Evolutionary conservation across 179 eudicot genomes (phyloP).

Genomic region (Amaranthus tricolor): DNA sequence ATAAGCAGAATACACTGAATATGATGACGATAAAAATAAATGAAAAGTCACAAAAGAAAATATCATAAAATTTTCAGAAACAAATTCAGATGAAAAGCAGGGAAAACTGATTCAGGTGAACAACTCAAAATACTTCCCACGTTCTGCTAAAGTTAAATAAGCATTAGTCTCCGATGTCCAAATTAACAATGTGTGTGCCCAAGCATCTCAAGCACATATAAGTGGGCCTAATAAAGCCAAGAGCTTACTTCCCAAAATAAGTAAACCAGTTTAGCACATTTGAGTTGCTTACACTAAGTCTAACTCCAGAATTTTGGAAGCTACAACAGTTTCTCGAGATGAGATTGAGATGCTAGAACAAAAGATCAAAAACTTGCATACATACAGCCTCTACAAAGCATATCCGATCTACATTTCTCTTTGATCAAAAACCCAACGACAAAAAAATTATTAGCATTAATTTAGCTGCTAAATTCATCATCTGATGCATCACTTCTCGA

Average conservation of each 20-base stretch:
- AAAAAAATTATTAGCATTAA: slow-evolving; percentile 9
- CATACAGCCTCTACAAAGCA: slow-evolving; percentile 29
- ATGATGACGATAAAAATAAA: too few relatives aligned
- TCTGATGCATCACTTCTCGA: slow-evolving; percentile 8
- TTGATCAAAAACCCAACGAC: slow-evolving; percentile 27
- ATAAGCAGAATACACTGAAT: too few relatives aligned
- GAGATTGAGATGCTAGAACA: slow-evolving; percentile 9
- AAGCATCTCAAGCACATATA: too few relatives aligned
- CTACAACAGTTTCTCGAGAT: slow-evolving; percentile 19
- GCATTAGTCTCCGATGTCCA: too few relatives aligned
- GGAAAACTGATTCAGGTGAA: too few relatives aligned
- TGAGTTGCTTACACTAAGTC: slow-evolving; percentile 15
- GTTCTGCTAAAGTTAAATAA: too few relatives aligned
- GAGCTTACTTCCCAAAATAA: background rate
- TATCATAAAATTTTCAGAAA: too few relatives aligned
- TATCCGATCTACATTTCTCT: slow-evolving; percentile 24
- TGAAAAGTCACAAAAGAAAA: too few relatives aligned
- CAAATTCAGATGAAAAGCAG: too few relatives aligned
- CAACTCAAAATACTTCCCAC: too few relatives aligned
- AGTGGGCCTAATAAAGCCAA: background rate
- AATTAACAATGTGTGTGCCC: too few relatives aligned
- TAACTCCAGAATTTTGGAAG: slow-evolving; percentile 13
- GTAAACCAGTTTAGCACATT: background rate
- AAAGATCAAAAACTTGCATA: slow-evolving; percentile 16
- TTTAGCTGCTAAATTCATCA: slow-evolving; percentile 28